A percentile compares a stretch with the other conserved stretches of the same genome.
phyloP scores from a whole-genome alignment of 148 eudicot genomes.

The Chenopodium quinoa region DNA sequence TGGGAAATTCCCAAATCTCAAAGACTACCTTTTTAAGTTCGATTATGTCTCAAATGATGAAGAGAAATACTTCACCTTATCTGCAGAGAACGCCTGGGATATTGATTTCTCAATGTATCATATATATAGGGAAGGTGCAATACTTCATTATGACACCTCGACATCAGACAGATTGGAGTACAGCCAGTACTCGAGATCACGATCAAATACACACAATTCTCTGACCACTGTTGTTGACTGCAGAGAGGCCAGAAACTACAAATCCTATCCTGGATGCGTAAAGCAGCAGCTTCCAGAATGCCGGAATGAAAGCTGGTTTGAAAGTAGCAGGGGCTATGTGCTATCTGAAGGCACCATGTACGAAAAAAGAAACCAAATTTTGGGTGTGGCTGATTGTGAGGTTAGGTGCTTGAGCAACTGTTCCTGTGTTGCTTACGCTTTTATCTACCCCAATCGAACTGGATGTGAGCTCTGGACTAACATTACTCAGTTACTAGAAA shows the following conservation, averaged over 20 bases:
- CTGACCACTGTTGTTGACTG: conserved; percentile 4
- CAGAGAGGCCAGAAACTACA: background rate
- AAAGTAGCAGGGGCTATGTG: conserved; percentile 11
- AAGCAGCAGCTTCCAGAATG: conserved; percentile 26
- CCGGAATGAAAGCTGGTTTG: conserved; percentile 26
- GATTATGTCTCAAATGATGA: conserved; percentile 25
- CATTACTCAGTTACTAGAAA: conserved; percentile 3
- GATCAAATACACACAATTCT: too few relatives aligned
- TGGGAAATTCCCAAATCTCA: conserved; percentile 21
- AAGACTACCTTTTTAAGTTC: conserved; percentile 24
- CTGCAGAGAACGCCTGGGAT: background rate
- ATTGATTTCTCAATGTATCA: conserved; percentile 4
- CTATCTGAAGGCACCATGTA: conserved; percentile 18
- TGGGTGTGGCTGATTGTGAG: conserved; percentile 36
- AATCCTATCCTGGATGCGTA: conserved; percentile 22
- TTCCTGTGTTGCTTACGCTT: conserved; percentile 41
- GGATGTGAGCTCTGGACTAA: conserved; percentile 44
- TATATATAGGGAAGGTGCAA: background rate
- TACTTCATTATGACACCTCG: background rate
- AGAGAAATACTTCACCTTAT: conserved; percentile 25
- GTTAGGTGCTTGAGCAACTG: conserved; percentile 34
- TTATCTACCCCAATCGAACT: conserved; percentile 26
- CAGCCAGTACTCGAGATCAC: too few relatives aligned
- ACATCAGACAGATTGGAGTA: background rate
- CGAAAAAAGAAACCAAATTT: conserved; percentile 1